A percentile compares a stretch with the other conserved stretches of the same genome.
Evolutionary conservation across 805 yeast genomes (phyloP).

Genomic region (Middelhovenomyces tepae): DNA sequence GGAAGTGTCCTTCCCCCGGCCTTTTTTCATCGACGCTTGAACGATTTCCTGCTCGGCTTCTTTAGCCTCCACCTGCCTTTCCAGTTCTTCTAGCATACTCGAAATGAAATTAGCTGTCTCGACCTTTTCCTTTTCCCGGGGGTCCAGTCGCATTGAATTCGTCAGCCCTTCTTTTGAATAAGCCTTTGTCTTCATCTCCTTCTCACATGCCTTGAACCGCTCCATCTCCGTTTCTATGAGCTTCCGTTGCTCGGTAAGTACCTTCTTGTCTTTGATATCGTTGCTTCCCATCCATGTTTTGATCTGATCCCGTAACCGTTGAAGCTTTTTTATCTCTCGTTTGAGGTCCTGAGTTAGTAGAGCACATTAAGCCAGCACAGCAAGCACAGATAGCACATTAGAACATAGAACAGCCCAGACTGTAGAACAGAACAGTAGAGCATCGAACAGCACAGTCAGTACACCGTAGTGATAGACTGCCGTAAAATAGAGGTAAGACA

Average conservation of each 20-base stretch:
- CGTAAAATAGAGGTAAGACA: too few relatives aligned
- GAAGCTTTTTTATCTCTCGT: slow-evolving; percentile 90
- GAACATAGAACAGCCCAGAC: too few relatives aligned
- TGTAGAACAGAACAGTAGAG: too few relatives aligned
- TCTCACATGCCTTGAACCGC: slow-evolving; percentile 88
- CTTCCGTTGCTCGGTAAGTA: slow-evolving; percentile 65
- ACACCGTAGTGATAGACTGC: too few relatives aligned
- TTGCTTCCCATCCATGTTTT: slow-evolving; percentile 90
- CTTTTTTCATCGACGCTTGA: slow-evolving; percentile 44
- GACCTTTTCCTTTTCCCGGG: slow-evolving; percentile 69
- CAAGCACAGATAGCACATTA: too few relatives aligned
- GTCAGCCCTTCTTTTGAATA: slow-evolving; percentile 88
- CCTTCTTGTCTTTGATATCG: slow-evolving; percentile 83
- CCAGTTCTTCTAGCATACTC: slow-evolving; percentile 67
- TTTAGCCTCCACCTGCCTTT: slow-evolving; percentile 67
- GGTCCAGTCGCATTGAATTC: slow-evolving; percentile 58
- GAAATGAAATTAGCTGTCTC: slow-evolving; percentile 65
- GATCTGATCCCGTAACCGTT: slow-evolving; percentile 88
- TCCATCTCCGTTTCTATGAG: slow-evolving; percentile 73
- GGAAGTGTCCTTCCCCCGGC: slow-evolving; percentile 49
- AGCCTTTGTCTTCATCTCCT: slow-evolving; percentile 87
- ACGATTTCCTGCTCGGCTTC: slow-evolving; percentile 62
- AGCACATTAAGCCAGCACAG: too few relatives aligned
- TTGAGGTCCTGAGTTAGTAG: slow-evolving; percentile 77
- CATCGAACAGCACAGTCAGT: too few relatives aligned